Evolutionary conservation across 345 rosid genomes (phyloP), one percentile per base, ranked within the genome.

Genomic region (Corchorus capsularis): DNA sequence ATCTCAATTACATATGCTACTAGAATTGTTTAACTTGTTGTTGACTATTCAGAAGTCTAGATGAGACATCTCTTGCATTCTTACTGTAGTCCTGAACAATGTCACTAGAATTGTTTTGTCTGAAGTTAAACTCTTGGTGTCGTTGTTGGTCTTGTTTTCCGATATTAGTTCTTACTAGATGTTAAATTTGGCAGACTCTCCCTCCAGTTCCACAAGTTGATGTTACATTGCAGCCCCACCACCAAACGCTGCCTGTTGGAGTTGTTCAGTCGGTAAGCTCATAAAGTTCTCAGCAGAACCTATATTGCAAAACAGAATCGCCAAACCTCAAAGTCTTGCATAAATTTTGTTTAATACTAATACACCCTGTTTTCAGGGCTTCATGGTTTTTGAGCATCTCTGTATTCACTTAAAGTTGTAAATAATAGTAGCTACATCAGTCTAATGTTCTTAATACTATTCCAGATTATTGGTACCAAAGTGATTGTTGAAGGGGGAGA

Each of bases 401-500:
- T 39, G n/a, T n/a, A 64, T 64, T 64, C 14, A 64, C 15, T 41
- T 64, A 10, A 41, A 35, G 35, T 10, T 41, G 32, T 16, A 37
- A 35, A n/a, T 39, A 16, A 35, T 3, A 41, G 20, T 55, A 55
- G 71, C 59, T 32, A 34, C 67, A 34, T 61, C 32, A 35, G 22
- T 34, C 55, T n/a, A 39, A 37, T 71, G 27, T 62, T 77, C 32
- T 75, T 75, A 27, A 27, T 65, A 63, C 71, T 62, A 56, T 80
- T 73, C 63, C 90, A 94, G 98, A 79, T 89, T 27, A 52, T 92
- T 45, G 88, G 91, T 55, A 37, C 88, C 61, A 93, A 94, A 89
- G 97, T 92, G 57, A 86, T 96, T 71, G 96, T 96, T 43, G 94
- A 94, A 85, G 99, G 97, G 56, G 77, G 78, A 64, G 94, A 91